A percentile compares a stretch with the other conserved stretches of the same genome.
These are phyloP conservation scores for Peniophora sp. DNA, from an alignment of 1,284 basidiomycete species.

Conservation along the genomic window DNA sequence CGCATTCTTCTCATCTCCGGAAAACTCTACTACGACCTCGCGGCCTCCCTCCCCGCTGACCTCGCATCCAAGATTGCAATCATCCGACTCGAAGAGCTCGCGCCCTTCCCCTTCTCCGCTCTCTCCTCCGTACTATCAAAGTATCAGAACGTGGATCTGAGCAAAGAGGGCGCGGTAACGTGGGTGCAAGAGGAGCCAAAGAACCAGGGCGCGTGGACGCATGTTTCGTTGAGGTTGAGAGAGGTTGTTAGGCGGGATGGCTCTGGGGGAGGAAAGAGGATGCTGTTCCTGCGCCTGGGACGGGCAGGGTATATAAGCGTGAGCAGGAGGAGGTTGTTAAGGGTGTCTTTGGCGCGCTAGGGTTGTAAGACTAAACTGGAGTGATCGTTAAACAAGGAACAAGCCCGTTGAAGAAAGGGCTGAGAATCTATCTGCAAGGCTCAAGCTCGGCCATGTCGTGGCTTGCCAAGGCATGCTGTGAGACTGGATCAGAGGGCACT, in stretches of 20 bases:
- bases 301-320: slow-evolving; percentile 56
- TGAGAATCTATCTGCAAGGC: no score
- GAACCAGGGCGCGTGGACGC: slow-evolving; percentile 77
- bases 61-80: slow-evolving; percentile 52
- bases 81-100: slow-evolving; percentile 76
- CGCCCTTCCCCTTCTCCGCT: slow-evolving; percentile 72
- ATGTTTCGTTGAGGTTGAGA: slow-evolving; percentile 51
- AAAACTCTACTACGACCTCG: slow-evolving; percentile 83
- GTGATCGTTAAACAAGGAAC: no score
- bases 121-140: slow-evolving; percentile 38
- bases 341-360: slow-evolving; percentile 35
- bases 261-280: slow-evolving; percentile 67
- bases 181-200: slow-evolving; percentile 85
- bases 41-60: slow-evolving; percentile 54
- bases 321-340: slow-evolving; percentile 60
- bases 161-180: slow-evolving; percentile 20
- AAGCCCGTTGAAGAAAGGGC: no score
- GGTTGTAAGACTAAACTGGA: no score
- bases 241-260: slow-evolving; percentile 17
- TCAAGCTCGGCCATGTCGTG: no score
- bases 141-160: slow-evolving; percentile 28
- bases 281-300: slow-evolving; percentile 73
- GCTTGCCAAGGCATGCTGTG: no score
- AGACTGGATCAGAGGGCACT: no score
- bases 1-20: slow-evolving; percentile 64